Evolutionary conservation across 164 flowering plant genomes (phyloP).

Genomic region (Taxillus chinensis): DNA sequence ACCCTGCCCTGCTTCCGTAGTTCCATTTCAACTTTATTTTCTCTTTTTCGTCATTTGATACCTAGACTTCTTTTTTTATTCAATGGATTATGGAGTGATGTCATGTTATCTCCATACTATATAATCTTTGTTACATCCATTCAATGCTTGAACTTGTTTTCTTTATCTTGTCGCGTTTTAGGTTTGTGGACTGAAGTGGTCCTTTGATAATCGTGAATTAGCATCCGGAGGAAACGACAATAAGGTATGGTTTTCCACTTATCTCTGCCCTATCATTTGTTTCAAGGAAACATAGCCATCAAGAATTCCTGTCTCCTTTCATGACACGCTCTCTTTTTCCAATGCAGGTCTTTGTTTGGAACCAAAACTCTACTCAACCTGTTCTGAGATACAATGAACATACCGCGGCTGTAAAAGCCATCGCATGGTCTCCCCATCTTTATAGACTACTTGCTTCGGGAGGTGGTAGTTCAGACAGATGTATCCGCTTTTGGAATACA

Average conservation of each 20-base stretch:
- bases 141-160: too few species aligned
- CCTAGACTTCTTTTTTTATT: too few species aligned
- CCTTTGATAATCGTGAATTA: constrained; percentile 87
- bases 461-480: constrained; percentile 94
- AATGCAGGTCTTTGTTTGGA: constrained; percentile 89
- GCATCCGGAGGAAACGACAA: constrained; percentile 99
- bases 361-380: constrained; percentile 86
- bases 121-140: too few species aligned
- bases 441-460: constrained; percentile 98
- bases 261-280: not conserved
- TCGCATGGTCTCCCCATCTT: constrained; percentile 98
- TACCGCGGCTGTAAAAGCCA: constrained; percentile 98
- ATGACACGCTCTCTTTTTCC: not conserved
- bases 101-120: too few species aligned
- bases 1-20: too few species aligned
- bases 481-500: constrained; percentile 97
- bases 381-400: constrained; percentile 83
- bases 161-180: constrained; percentile 8
- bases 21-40: too few species aligned
- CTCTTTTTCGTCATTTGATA: too few species aligned
- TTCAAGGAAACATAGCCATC: not conserved
- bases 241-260: constrained; percentile 29
- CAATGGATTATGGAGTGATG: too few species aligned
- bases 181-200: constrained; percentile 99
- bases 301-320: not conserved